Evolutionary conservation across 2,329 filamentous ascomycete genomes (phyloP).

Genomic region (Fusarium redolens): DNA sequence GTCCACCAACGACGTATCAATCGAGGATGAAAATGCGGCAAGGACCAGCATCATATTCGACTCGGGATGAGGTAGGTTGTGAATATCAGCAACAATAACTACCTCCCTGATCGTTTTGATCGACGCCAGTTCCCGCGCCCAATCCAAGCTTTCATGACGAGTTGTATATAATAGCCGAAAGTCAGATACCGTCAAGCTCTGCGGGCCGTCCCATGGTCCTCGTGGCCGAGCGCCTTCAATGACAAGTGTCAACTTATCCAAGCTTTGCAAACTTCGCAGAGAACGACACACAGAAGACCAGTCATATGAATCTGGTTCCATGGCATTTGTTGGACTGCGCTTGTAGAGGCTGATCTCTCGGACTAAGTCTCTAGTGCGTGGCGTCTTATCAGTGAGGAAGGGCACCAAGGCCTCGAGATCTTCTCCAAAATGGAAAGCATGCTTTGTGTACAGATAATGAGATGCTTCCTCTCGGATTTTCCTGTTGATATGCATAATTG

Average conservation of each 20-base stretch:
- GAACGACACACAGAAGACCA: constrained; percentile 66
- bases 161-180: constrained; percentile 58
- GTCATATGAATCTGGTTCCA: constrained; percentile 55
- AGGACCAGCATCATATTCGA: constrained; percentile 67
- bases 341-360: constrained; percentile 66
- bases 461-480: constrained; percentile 66
- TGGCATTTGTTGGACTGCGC: constrained; percentile 58
- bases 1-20: constrained; percentile 66
- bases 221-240: constrained; percentile 67
- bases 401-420: constrained; percentile 70
- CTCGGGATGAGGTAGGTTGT: constrained; percentile 63
- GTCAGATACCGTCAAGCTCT: constrained; percentile 58
- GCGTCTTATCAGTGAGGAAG: constrained; percentile 68
- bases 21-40: constrained; percentile 69
- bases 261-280: constrained; percentile 51
- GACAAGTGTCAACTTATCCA: constrained; percentile 61
- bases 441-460: constrained; percentile 64
- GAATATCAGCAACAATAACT: constrained; percentile 64
- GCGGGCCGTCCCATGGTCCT: constrained; percentile 61
- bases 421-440: constrained; percentile 69
- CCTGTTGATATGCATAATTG: constrained; percentile 59
- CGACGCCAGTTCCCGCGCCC: constrained; percentile 66
- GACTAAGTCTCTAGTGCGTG: constrained; percentile 59
- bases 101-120: constrained; percentile 62
- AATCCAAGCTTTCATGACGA: constrained; percentile 64